Base-by-base conservation (phyloP, 192 early-diverging fungal species). In the Rhizoclosmatium sp. region DNA sequence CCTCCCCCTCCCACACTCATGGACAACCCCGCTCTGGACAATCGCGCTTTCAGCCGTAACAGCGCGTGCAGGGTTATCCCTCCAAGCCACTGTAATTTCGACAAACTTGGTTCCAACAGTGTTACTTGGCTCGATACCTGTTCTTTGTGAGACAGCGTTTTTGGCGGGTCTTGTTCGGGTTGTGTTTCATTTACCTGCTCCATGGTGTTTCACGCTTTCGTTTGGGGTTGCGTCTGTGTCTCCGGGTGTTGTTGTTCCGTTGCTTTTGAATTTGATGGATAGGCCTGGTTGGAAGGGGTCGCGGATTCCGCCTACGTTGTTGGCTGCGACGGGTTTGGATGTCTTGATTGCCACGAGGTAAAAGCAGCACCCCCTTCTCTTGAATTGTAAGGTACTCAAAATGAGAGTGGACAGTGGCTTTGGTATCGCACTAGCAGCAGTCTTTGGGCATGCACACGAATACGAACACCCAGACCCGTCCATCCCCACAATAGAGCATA, bases 241-340 rank as follows among this genome's bases (percentile, higher is more conserved):
- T 16, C 84, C 84, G 79, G 79, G 78, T 9, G 84, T 85, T 16
- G 84, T 85, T 39, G 84, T 85, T 3, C 84, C 84, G 2, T 69
- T 85, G 23, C 62, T 85, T 3, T 51, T 85, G 2, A 80, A 80
- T 41, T 60, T 79, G 44, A 47, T 80, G 46, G 84, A 85, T 31
- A 12, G 59, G 12, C 66, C 74, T 16, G 41, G 44, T 3, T 82
- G 84, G 81, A 67, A 78, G 39, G 72, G 64, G 12, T 78, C 75
- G 5, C 78, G 84, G 48, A n/a, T 85, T 16, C 84, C 81, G 5
- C 72, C 81, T 5, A 49, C 82, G 47, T 40, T 81, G 31, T 60
- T 85, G 40, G 79, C 81, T 47, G 72, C 81, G 19, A 79, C 69
- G 14, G 81, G 81, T 3, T 45, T 82, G 21, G 81, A 82, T 62